These are phyloP conservation scores for Epichloe coenophiala DNA, from an alignment of 2,329 filamentous ascomycete genomes.

Conservation along the genomic window DNA sequence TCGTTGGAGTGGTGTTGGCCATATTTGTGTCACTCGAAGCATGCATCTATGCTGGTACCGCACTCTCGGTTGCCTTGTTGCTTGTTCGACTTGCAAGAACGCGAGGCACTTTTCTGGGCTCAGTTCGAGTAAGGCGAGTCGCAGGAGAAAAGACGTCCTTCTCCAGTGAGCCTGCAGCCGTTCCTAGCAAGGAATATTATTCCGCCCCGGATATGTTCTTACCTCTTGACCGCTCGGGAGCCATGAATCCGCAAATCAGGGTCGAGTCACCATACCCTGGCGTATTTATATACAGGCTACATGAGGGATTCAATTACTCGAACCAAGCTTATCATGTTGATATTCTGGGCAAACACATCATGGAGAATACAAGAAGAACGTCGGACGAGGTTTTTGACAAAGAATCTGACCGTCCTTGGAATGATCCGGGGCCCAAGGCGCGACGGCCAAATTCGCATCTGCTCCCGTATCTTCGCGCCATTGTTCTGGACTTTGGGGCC, in stretches of 20 bases:
- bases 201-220: slow-evolving; percentile 24
- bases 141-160: neutral
- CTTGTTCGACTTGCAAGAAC: slow-evolving; percentile 32
- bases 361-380: slow-evolving; percentile 26
- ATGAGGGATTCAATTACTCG: slow-evolving; percentile 37
- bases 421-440: slow-evolving; percentile 30
- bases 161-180: neutral
- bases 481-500: slow-evolving; percentile 44
- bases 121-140: slow-evolving; percentile 14
- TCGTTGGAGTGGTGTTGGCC: slow-evolving; percentile 52
- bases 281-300: slow-evolving; percentile 38
- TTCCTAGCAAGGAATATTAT: neutral
- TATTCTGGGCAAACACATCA: slow-evolving; percentile 25
- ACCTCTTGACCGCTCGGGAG: slow-evolving; percentile 26
- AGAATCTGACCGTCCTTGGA: slow-evolving; percentile 38
- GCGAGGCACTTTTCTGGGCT: slow-evolving; percentile 33
- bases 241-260: slow-evolving; percentile 29
- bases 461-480: slow-evolving; percentile 34
- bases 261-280: slow-evolving; percentile 32
- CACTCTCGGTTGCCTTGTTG: slow-evolving; percentile 27
- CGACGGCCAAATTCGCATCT: slow-evolving; percentile 14
- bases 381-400: slow-evolving; percentile 23
- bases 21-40: slow-evolving; percentile 36
- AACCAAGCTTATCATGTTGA: slow-evolving; percentile 37
- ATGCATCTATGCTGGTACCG: slow-evolving; percentile 35